A percentile compares a stretch with the other conserved stretches of the same genome.
phyloP scores from a whole-genome alignment of 2,329 filamentous ascomycete species.

The Clathrospora elynae region DNA sequence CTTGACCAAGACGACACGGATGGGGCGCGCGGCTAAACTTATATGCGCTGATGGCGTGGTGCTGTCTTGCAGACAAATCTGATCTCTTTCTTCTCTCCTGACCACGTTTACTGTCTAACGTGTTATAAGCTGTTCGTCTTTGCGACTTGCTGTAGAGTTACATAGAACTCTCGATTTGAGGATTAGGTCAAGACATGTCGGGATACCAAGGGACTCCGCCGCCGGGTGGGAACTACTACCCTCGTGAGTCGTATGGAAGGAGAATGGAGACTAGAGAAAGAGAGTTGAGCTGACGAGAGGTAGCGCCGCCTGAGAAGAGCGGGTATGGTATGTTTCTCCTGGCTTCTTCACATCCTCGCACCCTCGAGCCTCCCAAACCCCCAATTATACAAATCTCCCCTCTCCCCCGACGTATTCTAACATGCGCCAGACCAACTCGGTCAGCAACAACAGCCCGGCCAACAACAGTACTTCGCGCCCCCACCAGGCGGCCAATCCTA shows the following conservation, averaged over 20 bases:
- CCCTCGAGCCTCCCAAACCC: not conserved
- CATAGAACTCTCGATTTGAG: not conserved
- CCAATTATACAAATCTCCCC: not conserved
- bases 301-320: slow-evolving; percentile 42
- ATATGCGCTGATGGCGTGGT: slow-evolving; percentile 26
- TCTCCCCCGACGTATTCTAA: slow-evolving; percentile 10
- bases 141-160: too few relatives aligned
- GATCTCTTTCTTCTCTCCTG: too few relatives aligned
- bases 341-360: not conserved
- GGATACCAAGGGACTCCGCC: slow-evolving; percentile 41
- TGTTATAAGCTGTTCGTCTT: too few relatives aligned
- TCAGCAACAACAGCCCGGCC: slow-evolving; percentile 32
- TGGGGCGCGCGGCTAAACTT: slow-evolving; percentile 26
- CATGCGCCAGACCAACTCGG: slow-evolving; percentile 21
- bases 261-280: not conserved
- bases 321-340: slow-evolving; percentile 30
- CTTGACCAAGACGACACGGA: slow-evolving; percentile 22
- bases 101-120: too few relatives aligned
- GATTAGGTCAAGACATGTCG: slow-evolving; percentile 27
- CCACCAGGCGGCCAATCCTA: slow-evolving; percentile 43
- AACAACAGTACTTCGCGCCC: slow-evolving; percentile 49
- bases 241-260: slow-evolving; percentile 29
- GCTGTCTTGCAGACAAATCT: slow-evolving; percentile 20
- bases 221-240: slow-evolving; percentile 46
- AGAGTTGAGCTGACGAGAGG: slow-evolving; percentile 17